phyloP scores from a whole-genome alignment of 176 grass and related monocot genomes.

The Carex pumila region DNA sequence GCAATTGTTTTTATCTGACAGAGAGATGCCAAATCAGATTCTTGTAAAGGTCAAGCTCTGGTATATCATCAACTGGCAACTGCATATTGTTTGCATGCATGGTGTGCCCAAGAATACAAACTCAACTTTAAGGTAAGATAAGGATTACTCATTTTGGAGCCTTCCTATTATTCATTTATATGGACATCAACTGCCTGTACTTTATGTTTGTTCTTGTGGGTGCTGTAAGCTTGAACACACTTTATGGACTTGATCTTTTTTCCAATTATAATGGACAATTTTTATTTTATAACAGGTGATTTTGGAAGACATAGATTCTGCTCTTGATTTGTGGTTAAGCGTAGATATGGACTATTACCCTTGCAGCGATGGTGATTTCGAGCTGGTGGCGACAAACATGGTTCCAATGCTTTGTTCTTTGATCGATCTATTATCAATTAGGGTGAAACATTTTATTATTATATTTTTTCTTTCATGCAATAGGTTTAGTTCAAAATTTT shows the following conservation, averaged over 20 bases:
- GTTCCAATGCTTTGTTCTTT: constrained; percentile 69
- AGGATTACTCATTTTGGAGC: background rate
- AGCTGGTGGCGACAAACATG: constrained; percentile 27
- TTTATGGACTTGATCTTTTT: constrained; percentile 5
- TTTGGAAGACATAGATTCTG: constrained; percentile 31
- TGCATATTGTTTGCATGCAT: constrained; percentile 60
- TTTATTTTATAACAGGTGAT: constrained; percentile 47
- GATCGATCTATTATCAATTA: constrained; percentile 68
- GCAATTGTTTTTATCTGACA: constrained; percentile 25
- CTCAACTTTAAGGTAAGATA: constrained; percentile 38
- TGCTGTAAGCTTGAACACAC: background rate
- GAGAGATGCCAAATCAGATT: constrained; percentile 29
- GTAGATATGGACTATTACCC: constrained; percentile 23
- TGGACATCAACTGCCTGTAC: background rate
- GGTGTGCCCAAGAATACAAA: constrained; percentile 67
- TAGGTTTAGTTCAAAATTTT: background rate
- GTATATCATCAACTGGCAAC: constrained; percentile 53
- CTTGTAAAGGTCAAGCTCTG: constrained; percentile 19
- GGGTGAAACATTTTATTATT: constrained; percentile 29
- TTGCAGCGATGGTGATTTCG: constrained; percentile 23
- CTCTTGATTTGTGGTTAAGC: constrained; percentile 40
- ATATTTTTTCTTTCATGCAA: background rate
- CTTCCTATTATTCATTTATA: background rate
- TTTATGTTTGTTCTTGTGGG: background rate
- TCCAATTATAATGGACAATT: constrained; percentile 8